These are phyloP conservation scores for Hermanozyma aechmeae DNA, from an alignment of 805 yeast genomes.

Conservation along the genomic window DNA sequence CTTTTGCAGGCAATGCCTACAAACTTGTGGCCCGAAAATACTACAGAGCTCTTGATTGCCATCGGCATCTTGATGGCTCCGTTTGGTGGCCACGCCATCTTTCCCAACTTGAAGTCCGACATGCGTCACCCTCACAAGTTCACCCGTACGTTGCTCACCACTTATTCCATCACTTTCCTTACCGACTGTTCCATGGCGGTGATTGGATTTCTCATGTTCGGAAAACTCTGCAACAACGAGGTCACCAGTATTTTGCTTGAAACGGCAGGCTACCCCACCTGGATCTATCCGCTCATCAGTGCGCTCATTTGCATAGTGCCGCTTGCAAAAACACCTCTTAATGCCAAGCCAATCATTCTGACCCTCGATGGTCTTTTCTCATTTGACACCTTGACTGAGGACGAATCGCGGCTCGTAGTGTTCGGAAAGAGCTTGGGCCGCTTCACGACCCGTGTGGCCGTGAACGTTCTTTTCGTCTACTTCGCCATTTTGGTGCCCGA, in stretches of 20 bases:
- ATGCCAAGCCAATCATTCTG: slow-evolving; percentile 73
- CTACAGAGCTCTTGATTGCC: slow-evolving; percentile 44
- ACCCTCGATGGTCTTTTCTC: slow-evolving; percentile 51
- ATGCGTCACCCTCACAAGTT: slow-evolving; percentile 61
- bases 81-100: slow-evolving; percentile 80
- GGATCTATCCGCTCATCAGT: slow-evolving; percentile 44
- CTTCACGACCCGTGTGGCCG: slow-evolving; percentile 22
- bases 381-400: slow-evolving; percentile 12
- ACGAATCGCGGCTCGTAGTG: no score
- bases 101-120: slow-evolving; percentile 64
- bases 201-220: slow-evolving; percentile 57
- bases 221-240: slow-evolving; percentile 39
- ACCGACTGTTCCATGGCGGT: slow-evolving; percentile 59
- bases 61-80: slow-evolving; percentile 70
- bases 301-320: slow-evolving; percentile 74
- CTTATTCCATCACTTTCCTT: slow-evolving; percentile 51
- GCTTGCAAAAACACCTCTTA: slow-evolving; percentile 73
- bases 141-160: slow-evolving; percentile 40
- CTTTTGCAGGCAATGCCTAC: slow-evolving; percentile 55
- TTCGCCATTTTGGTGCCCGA: slow-evolving; percentile 63
- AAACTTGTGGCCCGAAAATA: slow-evolving; percentile 51
- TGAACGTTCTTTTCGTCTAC: slow-evolving; percentile 49
- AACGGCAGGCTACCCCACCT: slow-evolving; percentile 38
- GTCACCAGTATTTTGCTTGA: slow-evolving; percentile 40
- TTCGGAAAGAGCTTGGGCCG: slow-evolving; percentile 6